Evolutionary conservation across 352 stramenopile species (phyloP).

Genomic region (Phytophthora fragariaefolia): DNA sequence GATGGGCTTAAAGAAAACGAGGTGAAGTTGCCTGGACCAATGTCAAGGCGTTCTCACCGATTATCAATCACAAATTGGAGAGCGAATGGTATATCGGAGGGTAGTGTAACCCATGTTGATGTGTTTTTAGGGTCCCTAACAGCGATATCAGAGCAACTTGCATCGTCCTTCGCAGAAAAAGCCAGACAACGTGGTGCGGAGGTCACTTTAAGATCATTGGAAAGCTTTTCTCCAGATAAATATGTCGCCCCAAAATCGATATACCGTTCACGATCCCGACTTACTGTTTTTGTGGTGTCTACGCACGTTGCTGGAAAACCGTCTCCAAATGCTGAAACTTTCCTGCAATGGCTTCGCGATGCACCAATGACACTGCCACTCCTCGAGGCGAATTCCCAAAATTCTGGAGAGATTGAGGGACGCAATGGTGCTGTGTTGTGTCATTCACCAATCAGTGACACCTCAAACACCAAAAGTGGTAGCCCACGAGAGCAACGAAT

Average conservation of each 20-base stretch:
- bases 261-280: conserved; percentile 26
- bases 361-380: not conserved
- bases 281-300: conserved; percentile 92
- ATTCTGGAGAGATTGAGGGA: not conserved
- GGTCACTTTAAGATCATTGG: conserved; percentile 84
- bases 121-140: conserved; percentile 97
- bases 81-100: conserved; percentile 2
- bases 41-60: conserved; percentile 6
- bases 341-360: conserved; percentile 83
- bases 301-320: conserved; percentile 96
- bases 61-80: conserved; percentile 15
- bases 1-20: not conserved
- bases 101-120: conserved; percentile 58
- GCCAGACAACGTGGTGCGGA: conserved; percentile 57
- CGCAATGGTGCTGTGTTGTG: not conserved
- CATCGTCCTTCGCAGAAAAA: conserved; percentile 82
- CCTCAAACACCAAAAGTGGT: not conserved
- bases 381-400: not conserved
- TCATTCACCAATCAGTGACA: conserved; percentile 2
- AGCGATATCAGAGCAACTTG: conserved; percentile 94
- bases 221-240: conserved; percentile 67
- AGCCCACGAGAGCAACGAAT: conserved; percentile 5
- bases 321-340: conserved; percentile 92
- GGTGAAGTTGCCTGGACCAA: not conserved
- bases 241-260: conserved; percentile 38